phyloP scores from a whole-genome alignment of 306 rosid species.

The Prunus mongolica region DNA sequence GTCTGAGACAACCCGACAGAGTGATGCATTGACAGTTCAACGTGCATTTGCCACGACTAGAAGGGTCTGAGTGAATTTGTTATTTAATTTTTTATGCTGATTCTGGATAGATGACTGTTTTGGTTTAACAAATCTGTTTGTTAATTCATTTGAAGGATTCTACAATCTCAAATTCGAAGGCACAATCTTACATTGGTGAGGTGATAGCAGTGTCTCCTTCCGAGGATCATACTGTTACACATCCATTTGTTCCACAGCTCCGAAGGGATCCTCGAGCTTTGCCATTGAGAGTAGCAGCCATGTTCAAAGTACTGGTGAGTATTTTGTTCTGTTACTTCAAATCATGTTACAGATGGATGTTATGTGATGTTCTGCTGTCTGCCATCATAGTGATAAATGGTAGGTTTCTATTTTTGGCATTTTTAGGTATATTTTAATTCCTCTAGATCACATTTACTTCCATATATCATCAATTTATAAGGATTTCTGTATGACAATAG shows the following conservation, averaged over 20 bases:
- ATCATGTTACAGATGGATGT: not conserved
- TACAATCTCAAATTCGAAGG: constrained; percentile 66
- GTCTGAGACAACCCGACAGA: constrained; percentile 61
- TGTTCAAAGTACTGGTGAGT: constrained; percentile 89
- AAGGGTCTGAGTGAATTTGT: constrained; percentile 42
- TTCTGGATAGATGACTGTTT: not conserved
- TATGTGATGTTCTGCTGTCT: not conserved
- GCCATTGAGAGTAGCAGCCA: constrained; percentile 76
- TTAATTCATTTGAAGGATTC: constrained; percentile 49
- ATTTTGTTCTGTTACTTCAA: constrained; percentile 5
- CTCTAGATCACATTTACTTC: not conserved
- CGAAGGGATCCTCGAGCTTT: constrained; percentile 51
- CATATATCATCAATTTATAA: too few relatives aligned
- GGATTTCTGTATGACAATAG: too few relatives aligned
- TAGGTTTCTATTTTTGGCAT: not conserved
- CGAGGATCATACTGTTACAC: constrained; percentile 31
- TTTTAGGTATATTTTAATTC: not conserved
- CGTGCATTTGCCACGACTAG: constrained; percentile 63
- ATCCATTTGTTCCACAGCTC: constrained; percentile 66
- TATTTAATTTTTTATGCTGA: constrained; percentile 5
- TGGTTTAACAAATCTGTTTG: not conserved
- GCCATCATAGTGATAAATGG: not conserved
- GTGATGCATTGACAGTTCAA: constrained; percentile 90
- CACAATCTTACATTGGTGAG: constrained; percentile 55
- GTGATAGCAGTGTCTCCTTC: constrained; percentile 68